A percentile compares a stretch with the other conserved stretches of the same genome.
Conservation (phyloP, 352 stramenopile genomes). For the Aphanomyces euteiches region DNA sequence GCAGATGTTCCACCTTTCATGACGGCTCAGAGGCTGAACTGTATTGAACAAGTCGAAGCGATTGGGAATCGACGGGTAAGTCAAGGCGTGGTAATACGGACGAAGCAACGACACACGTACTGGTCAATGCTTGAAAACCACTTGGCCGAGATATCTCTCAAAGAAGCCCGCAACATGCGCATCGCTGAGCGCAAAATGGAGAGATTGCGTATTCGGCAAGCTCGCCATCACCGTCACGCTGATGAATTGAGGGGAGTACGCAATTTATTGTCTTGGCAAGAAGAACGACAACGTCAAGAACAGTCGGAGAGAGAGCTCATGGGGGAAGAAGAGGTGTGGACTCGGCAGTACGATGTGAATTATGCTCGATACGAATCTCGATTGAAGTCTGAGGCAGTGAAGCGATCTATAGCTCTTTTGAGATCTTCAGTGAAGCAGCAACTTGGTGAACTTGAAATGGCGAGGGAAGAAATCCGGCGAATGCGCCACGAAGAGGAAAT, state of each 20-base stretch:
- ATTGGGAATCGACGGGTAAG: background rate
- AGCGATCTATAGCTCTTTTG: background rate
- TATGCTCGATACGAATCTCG: background rate
- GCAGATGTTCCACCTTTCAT: background rate
- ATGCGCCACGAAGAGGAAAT: background rate
- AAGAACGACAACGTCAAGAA: background rate
- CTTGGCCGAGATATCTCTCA: background rate
- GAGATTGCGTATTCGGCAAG: background rate
- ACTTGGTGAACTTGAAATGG: background rate
- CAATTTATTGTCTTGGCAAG: slow-evolving; percentile 4
- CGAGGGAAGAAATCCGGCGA: background rate
- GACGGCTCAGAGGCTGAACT: background rate
- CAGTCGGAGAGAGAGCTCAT: background rate
- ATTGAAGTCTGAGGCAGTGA: slow-evolving; percentile 11
- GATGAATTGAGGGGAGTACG: slow-evolving; percentile 6
- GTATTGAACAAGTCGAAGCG: background rate
- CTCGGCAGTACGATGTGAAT: background rate
- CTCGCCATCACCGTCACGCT: background rate
- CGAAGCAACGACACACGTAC: slow-evolving; percentile 13
- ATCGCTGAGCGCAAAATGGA: background rate
- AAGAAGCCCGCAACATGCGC: slow-evolving; percentile 2
- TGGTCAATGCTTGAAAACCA: slow-evolving; percentile 14
- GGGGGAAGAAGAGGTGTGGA: background rate
- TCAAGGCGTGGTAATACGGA: background rate
- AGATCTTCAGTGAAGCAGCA: slow-evolving; percentile 3